Percentiles rank a stretch among this genome's conserved stretches.
Evolutionary conservation across 1,284 basidiomycete genomes (phyloP).

Genomic region (Amylostereum areolatum): DNA sequence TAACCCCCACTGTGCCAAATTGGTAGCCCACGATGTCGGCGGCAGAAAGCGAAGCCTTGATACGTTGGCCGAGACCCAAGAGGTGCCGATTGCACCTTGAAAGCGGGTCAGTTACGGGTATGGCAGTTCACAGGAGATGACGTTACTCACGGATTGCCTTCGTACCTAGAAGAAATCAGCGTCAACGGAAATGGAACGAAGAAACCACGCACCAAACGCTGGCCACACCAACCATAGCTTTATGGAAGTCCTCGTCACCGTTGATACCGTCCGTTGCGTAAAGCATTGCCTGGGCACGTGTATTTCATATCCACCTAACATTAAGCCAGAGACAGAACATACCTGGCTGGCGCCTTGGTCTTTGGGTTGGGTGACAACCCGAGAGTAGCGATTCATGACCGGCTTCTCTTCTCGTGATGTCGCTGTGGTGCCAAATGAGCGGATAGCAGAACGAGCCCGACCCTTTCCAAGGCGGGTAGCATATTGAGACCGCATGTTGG

Average conservation of each 20-base stretch:
- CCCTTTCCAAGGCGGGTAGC: conserved; percentile 15
- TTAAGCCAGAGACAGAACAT: conserved; percentile 1
- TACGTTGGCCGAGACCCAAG: conserved; percentile 79
- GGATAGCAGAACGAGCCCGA: conserved; percentile 20
- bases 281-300: conserved; percentile 76
- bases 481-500: conserved; percentile 15
- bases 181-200: background rate
- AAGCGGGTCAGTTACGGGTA: conserved; percentile 4
- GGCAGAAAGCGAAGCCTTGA: conserved; percentile 75
- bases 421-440: conserved; percentile 35
- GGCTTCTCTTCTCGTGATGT: conserved; percentile 39
- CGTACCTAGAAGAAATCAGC: conserved; percentile 23
- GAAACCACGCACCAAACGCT: conserved; percentile 79
- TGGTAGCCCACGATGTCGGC: conserved; percentile 89
- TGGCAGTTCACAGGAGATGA: background rate
- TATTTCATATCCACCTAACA: background rate
- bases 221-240: conserved; percentile 93
- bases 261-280: conserved; percentile 91
- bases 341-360: conserved; percentile 92
- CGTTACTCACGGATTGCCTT: conserved; percentile 33
- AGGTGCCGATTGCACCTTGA: conserved; percentile 90
- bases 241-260: conserved; percentile 76
- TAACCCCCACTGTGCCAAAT: conserved; percentile 95
- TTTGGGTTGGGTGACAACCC: conserved; percentile 82
- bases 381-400: conserved; percentile 80